phyloP scores from a whole-genome alignment of 176 grass and related monocot genomes.

The Phoenix roebelenii region DNA sequence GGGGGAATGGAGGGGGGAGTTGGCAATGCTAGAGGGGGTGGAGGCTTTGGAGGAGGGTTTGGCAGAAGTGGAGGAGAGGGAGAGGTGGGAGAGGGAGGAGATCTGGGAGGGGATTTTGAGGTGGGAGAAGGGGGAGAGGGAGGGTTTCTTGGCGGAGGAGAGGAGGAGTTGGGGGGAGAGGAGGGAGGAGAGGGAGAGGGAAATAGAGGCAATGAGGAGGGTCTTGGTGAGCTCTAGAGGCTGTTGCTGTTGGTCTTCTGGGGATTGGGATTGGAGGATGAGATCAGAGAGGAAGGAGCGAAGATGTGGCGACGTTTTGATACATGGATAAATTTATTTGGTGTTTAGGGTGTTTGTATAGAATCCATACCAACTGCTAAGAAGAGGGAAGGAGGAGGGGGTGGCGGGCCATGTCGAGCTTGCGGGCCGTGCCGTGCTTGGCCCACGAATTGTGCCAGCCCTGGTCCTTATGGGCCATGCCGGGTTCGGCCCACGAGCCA shows the following conservation, averaged over 20 bases:
- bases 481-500: too few species aligned
- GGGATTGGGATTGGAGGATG: background rate
- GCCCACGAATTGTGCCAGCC: too few species aligned
- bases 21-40: background rate
- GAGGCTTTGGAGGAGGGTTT: slow-evolving; percentile 15
- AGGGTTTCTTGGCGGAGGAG: slow-evolving; percentile 1
- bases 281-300: slow-evolving; percentile 16
- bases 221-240: too few species aligned
- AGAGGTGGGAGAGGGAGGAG: slow-evolving; percentile 38
- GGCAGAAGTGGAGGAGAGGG: slow-evolving; percentile 14
- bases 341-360: too few species aligned
- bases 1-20: slow-evolving; percentile 8
- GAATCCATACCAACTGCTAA: too few species aligned
- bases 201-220: slow-evolving; percentile 4
- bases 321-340: too few species aligned
- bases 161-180: slow-evolving; percentile 23
- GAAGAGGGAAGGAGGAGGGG: too few species aligned
- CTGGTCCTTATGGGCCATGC: too few species aligned
- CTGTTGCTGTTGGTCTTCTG: too few species aligned
- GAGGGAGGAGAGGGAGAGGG: background rate
- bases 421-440: too few species aligned
- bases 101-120: slow-evolving; percentile 34
- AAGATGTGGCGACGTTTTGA: background rate
- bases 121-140: slow-evolving; percentile 19
- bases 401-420: too few species aligned